Conservation (phyloP, 1,284 basidiomycete genomes). For the Ceratobasidium sp. region DNA sequence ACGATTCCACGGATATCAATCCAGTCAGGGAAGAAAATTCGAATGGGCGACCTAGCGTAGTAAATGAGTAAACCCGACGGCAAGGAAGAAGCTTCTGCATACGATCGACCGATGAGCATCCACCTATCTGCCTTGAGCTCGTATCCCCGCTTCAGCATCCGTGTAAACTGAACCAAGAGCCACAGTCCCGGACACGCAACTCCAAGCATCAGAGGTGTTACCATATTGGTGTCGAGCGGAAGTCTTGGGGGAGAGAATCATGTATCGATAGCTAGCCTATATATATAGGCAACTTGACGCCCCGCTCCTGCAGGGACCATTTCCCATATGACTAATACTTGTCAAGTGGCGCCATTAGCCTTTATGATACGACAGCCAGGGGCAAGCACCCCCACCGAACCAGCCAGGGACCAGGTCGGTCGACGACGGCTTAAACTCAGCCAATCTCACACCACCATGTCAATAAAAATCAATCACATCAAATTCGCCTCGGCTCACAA, state of each 20-base stretch:
- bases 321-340: no score
- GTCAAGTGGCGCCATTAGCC: no score
- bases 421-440: neutral
- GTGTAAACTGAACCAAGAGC: constrained; percentile 10
- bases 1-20: constrained; percentile 12
- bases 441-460: neutral
- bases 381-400: no score
- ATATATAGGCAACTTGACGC: no score
- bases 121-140: neutral
- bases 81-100: neutral
- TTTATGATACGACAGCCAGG: no score
- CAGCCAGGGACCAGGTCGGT: no score
- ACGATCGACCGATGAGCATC: constrained; percentile 12
- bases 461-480: constrained; percentile 25
- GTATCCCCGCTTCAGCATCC: neutral
- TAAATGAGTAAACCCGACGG: neutral
- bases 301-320: no score
- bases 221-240: neutral
- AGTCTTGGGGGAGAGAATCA: neutral
- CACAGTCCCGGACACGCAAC: neutral
- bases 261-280: no score
- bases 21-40: neutral
- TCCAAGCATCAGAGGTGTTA: neutral
- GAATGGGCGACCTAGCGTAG: neutral
- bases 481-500: constrained; percentile 16